phyloP scores from a whole-genome alignment of 495 filamentous ascomycete species.

The Letharia lupina region DNA sequence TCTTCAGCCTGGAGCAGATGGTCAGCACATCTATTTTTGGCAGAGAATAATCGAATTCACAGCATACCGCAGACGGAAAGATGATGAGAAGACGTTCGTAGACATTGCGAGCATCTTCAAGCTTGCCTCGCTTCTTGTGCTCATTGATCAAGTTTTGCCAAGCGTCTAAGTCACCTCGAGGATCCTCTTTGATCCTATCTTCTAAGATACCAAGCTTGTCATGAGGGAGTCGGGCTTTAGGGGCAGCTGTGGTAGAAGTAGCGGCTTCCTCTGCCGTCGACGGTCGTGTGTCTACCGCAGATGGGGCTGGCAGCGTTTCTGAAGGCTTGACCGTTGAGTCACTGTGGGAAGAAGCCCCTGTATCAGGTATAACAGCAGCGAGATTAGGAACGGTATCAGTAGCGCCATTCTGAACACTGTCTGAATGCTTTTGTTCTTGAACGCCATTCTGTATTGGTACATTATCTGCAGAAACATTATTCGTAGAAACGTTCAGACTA shows the following conservation, averaged over 20 bases:
- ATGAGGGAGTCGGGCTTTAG: conserved; percentile 56
- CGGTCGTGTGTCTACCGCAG: conserved; percentile 35
- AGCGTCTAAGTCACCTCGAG: conserved; percentile 79
- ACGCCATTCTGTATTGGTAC: conserved; percentile 48
- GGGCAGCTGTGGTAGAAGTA: conserved; percentile 30
- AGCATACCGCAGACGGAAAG: conserved; percentile 84
- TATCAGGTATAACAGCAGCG: conserved; percentile 39
- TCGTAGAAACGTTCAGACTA: conserved; percentile 49
- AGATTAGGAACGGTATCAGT: conserved; percentile 37
- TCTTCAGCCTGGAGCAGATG: conserved; percentile 61
- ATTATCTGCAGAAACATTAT: conserved; percentile 50
- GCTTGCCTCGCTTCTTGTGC: conserved; percentile 68
- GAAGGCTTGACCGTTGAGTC: conserved; percentile 26
- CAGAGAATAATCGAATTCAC: background rate
- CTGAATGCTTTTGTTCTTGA: conserved; percentile 45
- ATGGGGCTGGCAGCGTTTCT: conserved; percentile 34
- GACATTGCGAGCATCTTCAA: conserved; percentile 68
- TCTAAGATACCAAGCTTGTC: conserved; percentile 80
- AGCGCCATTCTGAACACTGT: conserved; percentile 47
- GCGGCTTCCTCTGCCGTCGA: conserved; percentile 34
- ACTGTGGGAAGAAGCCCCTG: conserved; percentile 37
- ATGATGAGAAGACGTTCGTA: conserved; percentile 80
- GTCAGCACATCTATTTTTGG: conserved; percentile 12
- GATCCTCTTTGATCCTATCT: conserved; percentile 82
- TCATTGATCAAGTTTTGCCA: conserved; percentile 84